Base-by-base conservation (phyloP, 1,139 yeast species). In the Pichiaceae sp. region DNA sequence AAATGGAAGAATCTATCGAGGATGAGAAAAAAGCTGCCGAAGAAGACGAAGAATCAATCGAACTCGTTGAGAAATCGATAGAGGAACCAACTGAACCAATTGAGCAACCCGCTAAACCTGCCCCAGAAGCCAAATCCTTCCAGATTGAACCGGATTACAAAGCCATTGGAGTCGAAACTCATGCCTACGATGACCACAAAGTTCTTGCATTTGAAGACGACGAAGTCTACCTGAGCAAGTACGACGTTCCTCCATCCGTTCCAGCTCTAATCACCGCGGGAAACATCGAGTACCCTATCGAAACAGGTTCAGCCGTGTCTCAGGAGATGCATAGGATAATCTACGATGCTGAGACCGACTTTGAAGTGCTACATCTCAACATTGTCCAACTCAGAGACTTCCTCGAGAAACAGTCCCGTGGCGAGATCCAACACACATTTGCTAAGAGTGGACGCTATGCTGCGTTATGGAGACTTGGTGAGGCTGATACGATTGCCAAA, bases 401-500 rank as follows among this genome's bases (percentile, higher is more conserved):
- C 36, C 38, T 70, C 15, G 37, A 42, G 9, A 68, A 65, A 36
- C 72, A 70, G 36, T 35, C 54, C 11, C 47, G 52, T 3, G 36
- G 38, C 2, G 45, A 40, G 11, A 20, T 36, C 24, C 40, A 25
- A 2, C 64, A 60, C 38, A 49, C 63, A 1, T 27, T 45, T 1
- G 49, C 48, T 14, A 39, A 30, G 2, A 54, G 62, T 0, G 34
- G 60, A 3, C 44, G 42, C 4, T 46, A 43, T 36, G 52, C 57
- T 4, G 52, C 57, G 12, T 59, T 57, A 14, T 69, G 75, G 75
- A 63, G 69, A 45, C 41, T 69, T 12, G 40, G 52, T 26, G 73
- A 70, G 42, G 52, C 52, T 8, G 34, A 36, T 1, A 49, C 48
- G 2, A 37, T 66, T 9, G 35, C 39, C 3, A 42, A 46, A 3